These are phyloP conservation scores for Sporisorium sorghi DNA, from an alignment of 1,284 basidiomycete species.

Conservation along the genomic window DNA sequence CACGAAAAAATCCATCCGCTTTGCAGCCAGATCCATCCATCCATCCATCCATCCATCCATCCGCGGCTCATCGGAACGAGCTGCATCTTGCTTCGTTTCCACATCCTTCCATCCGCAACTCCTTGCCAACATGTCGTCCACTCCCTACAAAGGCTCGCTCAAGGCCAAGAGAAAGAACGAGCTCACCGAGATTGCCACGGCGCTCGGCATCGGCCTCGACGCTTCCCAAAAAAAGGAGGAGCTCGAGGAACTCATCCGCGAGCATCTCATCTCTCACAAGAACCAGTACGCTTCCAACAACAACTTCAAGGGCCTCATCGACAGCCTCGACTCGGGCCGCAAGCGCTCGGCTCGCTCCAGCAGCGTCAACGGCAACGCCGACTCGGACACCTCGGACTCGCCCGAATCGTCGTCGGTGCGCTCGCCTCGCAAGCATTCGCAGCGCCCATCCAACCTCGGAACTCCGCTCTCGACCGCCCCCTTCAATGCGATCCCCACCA, in stretches of 20 bases:
- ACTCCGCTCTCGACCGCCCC: conserved; percentile 36
- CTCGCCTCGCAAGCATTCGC: conserved; percentile 63
- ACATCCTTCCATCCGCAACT: conserved; percentile 4
- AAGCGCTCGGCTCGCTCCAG: conserved; percentile 44
- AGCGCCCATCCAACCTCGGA: conserved; percentile 38
- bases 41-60: conserved; percentile 30
- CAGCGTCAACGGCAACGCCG: conserved; percentile 51
- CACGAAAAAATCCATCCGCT: conserved; percentile 32
- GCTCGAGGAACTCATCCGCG: conserved; percentile 55
- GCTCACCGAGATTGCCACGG: conserved; percentile 57
- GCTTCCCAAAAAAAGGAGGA: conserved; percentile 53
- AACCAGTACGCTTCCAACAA: conserved; percentile 37
- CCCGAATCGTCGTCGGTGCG: conserved; percentile 43
- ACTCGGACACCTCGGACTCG: conserved; percentile 58
- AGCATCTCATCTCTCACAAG: conserved; percentile 51
- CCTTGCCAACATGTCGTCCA: conserved; percentile 33
- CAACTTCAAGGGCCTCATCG: conserved; percentile 55
- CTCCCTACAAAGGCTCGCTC: conserved; percentile 56
- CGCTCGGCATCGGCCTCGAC: conserved; percentile 52
- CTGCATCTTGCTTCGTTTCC: conserved; percentile 13
- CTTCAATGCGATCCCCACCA: conserved; percentile 28
- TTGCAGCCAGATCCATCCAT: conserved; percentile 20
- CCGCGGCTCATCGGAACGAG: conserved; percentile 6
- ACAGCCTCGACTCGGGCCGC: conserved; percentile 52
- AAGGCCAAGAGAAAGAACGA: conserved; percentile 60